Evolutionary conservation across 495 filamentous ascomycete species (phyloP).

Genomic region (Antarctomyces pellizariae): DNA sequence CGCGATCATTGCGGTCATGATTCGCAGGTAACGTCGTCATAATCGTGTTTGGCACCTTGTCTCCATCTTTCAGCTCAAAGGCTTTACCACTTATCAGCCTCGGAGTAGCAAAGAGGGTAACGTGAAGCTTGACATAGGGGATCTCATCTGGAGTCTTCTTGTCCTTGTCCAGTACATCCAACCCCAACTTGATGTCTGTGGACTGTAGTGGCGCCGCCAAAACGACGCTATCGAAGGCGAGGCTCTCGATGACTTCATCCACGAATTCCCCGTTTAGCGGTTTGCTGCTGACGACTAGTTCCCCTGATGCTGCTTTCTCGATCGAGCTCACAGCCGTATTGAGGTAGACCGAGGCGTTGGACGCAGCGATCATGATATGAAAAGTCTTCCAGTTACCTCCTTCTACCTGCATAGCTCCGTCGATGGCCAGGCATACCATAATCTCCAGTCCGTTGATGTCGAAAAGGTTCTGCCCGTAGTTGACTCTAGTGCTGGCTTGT

Average conservation of each 20-base stretch:
- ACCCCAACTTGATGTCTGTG: conserved; percentile 30
- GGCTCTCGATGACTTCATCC: conserved; percentile 10
- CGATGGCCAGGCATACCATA: conserved; percentile 84
- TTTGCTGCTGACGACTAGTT: conserved; percentile 6
- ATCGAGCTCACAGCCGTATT: conserved; percentile 48
- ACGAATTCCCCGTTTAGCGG: conserved; percentile 23
- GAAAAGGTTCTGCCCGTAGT: conserved; percentile 76
- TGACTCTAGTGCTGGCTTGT: conserved; percentile 81
- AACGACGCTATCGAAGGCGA: conserved; percentile 53
- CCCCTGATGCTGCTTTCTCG: conserved; percentile 19
- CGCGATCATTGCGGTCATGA: conserved; percentile 22
- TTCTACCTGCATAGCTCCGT: conserved; percentile 53
- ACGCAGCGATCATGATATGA: conserved; percentile 37
- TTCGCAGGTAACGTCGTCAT: conserved; percentile 57
- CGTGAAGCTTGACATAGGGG: conserved; percentile 62
- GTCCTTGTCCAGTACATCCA: conserved; percentile 20
- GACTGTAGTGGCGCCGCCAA: conserved; percentile 60
- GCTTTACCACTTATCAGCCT: conserved; percentile 37
- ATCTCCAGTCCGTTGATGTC: conserved; percentile 75
- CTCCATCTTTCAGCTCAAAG: conserved; percentile 36
- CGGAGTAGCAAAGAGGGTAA: conserved; percentile 70
- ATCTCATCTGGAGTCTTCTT: conserved; percentile 39
- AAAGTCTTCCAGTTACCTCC: conserved; percentile 97
- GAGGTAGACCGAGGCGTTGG: conserved; percentile 34
- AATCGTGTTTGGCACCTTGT: conserved; percentile 40